Conservation (phyloP, 108 stramenopile genomes). For the Bacterosira constricta region DNA sequence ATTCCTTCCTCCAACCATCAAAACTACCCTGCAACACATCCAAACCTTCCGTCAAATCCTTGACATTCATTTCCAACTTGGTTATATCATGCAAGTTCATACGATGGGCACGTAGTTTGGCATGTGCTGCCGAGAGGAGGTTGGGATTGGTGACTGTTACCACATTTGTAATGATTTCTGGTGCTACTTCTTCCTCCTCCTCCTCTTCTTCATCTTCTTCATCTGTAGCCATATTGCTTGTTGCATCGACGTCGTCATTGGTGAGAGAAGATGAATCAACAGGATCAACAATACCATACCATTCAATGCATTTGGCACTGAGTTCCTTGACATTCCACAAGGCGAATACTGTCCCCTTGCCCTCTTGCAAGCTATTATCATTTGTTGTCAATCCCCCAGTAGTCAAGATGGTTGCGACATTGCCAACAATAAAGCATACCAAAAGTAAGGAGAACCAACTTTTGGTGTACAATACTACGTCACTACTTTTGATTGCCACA, state of each 20-base stretch:
- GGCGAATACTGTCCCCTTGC: too few species aligned
- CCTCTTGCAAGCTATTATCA: too few species aligned
- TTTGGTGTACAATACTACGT: neutral
- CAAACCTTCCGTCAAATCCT: neutral
- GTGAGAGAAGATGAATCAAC: neutral
- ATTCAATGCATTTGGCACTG: neutral
- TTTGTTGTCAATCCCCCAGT: too few species aligned
- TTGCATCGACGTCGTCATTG: neutral
- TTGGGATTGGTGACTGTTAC: conserved; percentile 13
- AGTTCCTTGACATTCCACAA: conserved; percentile 5
- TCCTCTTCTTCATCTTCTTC: neutral
- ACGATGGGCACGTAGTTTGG: conserved; percentile 10
- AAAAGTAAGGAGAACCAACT: conserved; percentile 2
- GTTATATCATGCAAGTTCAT: conserved; percentile 18
- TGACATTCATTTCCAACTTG: conserved; percentile 13
- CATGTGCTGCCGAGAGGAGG: conserved; percentile 9
- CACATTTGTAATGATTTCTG: conserved; percentile 5
- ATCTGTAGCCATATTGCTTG: neutral
- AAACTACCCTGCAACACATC: conserved; percentile 3
- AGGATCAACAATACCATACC: neutral
- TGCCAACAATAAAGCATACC: neutral
- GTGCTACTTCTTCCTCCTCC: neutral
- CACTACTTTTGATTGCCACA: neutral
- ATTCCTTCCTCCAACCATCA: neutral
- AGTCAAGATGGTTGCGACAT: neutral